These are phyloP conservation scores for Candida buenavistaensis DNA, from an alignment of 1,139 yeast genomes.

Conservation along the genomic window DNA sequence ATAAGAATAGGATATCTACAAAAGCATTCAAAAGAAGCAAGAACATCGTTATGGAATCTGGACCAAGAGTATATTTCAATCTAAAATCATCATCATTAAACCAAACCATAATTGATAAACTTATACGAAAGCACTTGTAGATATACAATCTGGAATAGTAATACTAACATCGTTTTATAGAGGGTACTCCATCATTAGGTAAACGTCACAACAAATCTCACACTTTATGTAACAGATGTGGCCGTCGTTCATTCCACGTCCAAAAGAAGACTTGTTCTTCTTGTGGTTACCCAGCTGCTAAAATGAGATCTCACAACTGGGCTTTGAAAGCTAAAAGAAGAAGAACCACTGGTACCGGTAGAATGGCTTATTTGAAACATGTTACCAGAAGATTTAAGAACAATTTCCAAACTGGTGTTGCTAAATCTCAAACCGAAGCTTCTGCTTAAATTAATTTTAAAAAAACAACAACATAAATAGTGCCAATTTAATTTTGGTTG, in stretches of 20 bases:
- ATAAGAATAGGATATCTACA: neutral
- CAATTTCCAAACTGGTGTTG: slow-evolving; percentile 93
- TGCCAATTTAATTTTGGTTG: too few species aligned
- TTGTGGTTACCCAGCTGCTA: slow-evolving; percentile 99
- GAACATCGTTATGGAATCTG: too few species aligned
- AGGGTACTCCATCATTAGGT: slow-evolving; percentile 99
- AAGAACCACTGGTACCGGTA: slow-evolving; percentile 99
- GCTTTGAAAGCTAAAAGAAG: slow-evolving; percentile 99
- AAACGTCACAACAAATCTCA: slow-evolving; percentile 99
- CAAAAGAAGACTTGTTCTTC: slow-evolving; percentile 99
- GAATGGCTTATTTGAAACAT: slow-evolving; percentile 97
- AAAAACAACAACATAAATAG: too few species aligned
- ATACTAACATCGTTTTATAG: slow-evolving; percentile 40
- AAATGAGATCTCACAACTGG: slow-evolving; percentile 99
- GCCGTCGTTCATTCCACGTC: slow-evolving; percentile 97
- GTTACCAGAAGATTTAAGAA: slow-evolving; percentile 98
- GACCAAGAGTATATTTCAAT: too few species aligned
- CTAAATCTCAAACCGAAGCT: slow-evolving; percentile 55
- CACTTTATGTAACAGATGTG: slow-evolving; percentile 99
- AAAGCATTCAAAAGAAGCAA: neutral
- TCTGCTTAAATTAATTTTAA: slow-evolving; percentile 31
- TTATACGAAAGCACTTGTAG: too few species aligned
- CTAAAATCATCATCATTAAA: too few species aligned
- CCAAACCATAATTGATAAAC: too few species aligned
- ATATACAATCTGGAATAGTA: too few species aligned